Conservation (phyloP, 176 grass and related monocot genomes). For the Bromus sterilis region DNA sequence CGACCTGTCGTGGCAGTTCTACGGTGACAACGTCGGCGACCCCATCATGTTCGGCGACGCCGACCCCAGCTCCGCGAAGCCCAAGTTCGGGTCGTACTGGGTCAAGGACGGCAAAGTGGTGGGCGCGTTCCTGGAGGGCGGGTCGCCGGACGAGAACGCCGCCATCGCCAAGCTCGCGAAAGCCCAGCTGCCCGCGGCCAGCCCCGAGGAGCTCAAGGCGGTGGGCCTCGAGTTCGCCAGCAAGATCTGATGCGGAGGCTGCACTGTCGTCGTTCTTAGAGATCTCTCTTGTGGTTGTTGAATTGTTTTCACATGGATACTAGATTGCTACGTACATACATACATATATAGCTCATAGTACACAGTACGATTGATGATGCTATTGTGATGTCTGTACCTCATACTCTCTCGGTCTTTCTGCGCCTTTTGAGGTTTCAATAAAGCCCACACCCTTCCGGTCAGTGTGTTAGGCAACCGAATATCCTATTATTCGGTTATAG, state of each 20-base stretch:
- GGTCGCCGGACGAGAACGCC: conserved; percentile 67
- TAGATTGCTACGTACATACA: neutral
- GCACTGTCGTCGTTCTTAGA: neutral
- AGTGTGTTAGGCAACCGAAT: too few species aligned
- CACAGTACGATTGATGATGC: neutral
- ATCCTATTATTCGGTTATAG: too few species aligned
- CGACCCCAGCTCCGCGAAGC: conserved; percentile 51
- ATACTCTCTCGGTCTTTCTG: neutral
- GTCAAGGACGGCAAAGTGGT: conserved; percentile 84
- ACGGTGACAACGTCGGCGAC: conserved; percentile 85
- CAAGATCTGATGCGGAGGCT: conserved; percentile 47
- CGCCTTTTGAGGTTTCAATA: conserved; percentile 6
- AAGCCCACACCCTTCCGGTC: neutral
- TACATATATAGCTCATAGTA: neutral
- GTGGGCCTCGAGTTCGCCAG: conserved; percentile 71
- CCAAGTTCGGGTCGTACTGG: conserved; percentile 96
- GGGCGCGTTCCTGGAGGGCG: conserved; percentile 85
- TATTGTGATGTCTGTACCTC: conserved; percentile 18
- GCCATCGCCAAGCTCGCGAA: conserved; percentile 76
- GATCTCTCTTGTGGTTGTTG: neutral
- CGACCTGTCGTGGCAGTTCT: conserved; percentile 89
- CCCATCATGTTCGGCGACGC: conserved; percentile 73
- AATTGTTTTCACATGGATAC: neutral
- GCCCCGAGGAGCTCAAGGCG: conserved; percentile 41
- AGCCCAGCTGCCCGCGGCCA: conserved; percentile 46